A percentile compares a stretch with the other conserved stretches of the same genome.
Conservation (phyloP, 2,329 filamentous ascomycete genomes). For the Setomelanomma holmii region DNA sequence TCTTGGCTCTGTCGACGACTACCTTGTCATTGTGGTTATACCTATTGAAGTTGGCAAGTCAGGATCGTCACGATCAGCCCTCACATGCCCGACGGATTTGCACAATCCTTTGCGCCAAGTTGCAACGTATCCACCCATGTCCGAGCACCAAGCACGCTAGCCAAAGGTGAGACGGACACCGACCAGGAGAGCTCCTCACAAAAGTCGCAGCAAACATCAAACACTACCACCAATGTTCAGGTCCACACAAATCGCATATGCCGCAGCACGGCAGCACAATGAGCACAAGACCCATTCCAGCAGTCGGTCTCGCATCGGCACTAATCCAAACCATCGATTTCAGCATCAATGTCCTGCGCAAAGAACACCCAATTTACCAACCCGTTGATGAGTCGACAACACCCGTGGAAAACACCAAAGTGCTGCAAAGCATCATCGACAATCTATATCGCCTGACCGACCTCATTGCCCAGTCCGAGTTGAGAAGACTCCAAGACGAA, state of each 20-base stretch:
- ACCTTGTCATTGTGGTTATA: no score
- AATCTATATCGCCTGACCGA: conserved; percentile 31
- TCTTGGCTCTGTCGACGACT: no score
- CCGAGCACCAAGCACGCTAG: not conserved
- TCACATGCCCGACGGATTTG: not conserved
- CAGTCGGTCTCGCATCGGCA: conserved; percentile 12
- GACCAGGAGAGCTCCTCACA: not conserved
- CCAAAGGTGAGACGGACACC: conserved; percentile 4
- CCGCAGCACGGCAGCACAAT: not conserved
- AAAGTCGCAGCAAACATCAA: not conserved
- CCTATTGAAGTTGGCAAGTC: no score
- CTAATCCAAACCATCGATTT: conserved; percentile 34
- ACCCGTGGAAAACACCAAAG: conserved; percentile 22
- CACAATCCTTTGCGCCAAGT: not conserved
- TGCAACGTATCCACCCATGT: not conserved
- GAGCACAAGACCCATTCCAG: conserved; percentile 6
- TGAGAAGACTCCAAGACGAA: conserved; percentile 24
- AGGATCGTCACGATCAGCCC: not conserved
- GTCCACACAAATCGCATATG: not conserved
- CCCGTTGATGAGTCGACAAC: conserved; percentile 17
- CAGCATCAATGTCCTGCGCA: conserved; percentile 27
- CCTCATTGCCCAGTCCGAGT: conserved; percentile 25
- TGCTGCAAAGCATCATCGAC: conserved; percentile 31
- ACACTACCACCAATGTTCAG: not conserved
- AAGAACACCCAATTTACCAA: conserved; percentile 33